phyloP scores from a whole-genome alignment of 2,329 filamentous ascomycete species.

The Verticillium zaregamsianum region DNA sequence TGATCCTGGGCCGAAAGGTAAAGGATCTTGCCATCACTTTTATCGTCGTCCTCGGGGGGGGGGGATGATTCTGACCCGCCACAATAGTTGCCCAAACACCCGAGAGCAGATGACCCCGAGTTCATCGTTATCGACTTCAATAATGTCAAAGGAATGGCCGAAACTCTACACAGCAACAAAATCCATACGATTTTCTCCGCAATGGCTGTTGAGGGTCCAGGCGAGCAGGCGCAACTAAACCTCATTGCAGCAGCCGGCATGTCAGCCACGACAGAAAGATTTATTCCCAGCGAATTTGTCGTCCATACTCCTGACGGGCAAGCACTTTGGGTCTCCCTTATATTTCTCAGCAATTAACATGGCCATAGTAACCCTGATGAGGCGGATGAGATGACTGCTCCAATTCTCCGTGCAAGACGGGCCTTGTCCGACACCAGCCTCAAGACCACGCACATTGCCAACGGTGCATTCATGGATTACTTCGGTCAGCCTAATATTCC shows the following conservation, averaged over 20 bases:
- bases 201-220: conserved; percentile 25
- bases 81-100: no score
- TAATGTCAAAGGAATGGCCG: neutral
- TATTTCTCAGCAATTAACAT: no score
- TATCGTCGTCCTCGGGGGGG: no score
- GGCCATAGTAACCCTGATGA: neutral
- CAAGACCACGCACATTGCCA: conserved; percentile 4
- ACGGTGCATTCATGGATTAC: conserved; percentile 21
- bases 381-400: no score
- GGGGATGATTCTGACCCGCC: no score
- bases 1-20: conserved; percentile 36
- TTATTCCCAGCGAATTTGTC: conserved; percentile 38
- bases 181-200: conserved; percentile 40
- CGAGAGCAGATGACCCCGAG: neutral
- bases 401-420: neutral
- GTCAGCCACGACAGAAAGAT: conserved; percentile 30
- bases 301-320: conserved; percentile 6
- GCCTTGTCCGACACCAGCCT: neutral
- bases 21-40: no score
- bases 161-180: conserved; percentile 11
- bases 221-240: conserved; percentile 28
- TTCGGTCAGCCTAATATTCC: conserved; percentile 18
- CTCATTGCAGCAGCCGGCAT: conserved; percentile 39
- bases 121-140: conserved; percentile 2
- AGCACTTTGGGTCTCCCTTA: neutral